These are phyloP conservation scores for Saturnispora besseyi DNA, from an alignment of 805 yeast genomes.

Conservation along the genomic window DNA sequence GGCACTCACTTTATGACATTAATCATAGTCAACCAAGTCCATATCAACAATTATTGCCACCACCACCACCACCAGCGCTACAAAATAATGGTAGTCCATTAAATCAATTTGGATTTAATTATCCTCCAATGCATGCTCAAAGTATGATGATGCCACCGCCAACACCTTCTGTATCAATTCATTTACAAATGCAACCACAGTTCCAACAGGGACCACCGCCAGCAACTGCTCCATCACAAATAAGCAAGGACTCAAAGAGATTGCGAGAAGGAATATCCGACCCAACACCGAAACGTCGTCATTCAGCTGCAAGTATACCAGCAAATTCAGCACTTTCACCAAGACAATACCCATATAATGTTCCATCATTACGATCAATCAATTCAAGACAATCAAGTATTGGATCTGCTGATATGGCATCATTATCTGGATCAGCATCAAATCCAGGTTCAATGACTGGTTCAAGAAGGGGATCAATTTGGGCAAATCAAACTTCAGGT, in stretches of 20 bases:
- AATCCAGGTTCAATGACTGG: conserved; percentile 6
- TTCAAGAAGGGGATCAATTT: conserved; percentile 11
- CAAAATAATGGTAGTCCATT: neutral
- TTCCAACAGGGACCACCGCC: conserved; percentile 2
- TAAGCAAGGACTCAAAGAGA: conserved; percentile 12
- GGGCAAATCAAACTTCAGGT: conserved; percentile 6
- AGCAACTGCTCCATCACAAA: neutral
- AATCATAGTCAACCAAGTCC: neutral
- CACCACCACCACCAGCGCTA: neutral
- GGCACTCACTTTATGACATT: neutral
- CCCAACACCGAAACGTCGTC: conserved; percentile 20
- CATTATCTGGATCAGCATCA: neutral
- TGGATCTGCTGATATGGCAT: conserved; percentile 8
- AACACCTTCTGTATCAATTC: conserved; percentile 19
- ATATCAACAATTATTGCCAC: neutral
- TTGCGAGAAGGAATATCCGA: conserved; percentile 24
- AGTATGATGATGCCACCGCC: neutral
- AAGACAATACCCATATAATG: conserved; percentile 12
- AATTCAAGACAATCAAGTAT: conserved; percentile 12
- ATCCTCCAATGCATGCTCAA: neutral
- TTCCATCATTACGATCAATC: neutral
- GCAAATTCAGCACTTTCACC: conserved; percentile 12
- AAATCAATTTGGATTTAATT: neutral
- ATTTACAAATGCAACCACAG: conserved; percentile 15
- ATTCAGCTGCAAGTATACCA: conserved; percentile 26